These are phyloP conservation scores for Auricularia cornea DNA, from an alignment of 768 basidiomycete genomes.

Conservation along the genomic window DNA sequence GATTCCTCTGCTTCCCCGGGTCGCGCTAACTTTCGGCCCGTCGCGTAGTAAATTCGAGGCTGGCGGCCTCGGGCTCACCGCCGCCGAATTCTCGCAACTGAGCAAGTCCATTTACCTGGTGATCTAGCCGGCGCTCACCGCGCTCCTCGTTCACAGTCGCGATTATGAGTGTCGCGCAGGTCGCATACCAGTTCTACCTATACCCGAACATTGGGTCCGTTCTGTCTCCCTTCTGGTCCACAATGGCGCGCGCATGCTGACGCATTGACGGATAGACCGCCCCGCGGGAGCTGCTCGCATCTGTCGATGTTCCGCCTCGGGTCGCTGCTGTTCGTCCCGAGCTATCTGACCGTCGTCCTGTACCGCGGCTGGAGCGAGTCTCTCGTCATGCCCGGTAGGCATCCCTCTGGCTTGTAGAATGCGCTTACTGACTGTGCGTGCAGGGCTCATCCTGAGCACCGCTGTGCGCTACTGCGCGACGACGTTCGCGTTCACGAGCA, in stretches of 20 bases:
- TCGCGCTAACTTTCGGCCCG: too few relatives aligned
- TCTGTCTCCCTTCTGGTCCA: not conserved
- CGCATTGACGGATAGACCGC: conserved; percentile 51
- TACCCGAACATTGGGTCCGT: conserved; percentile 46
- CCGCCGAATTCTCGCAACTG: conserved; percentile 86
- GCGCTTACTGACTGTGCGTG: not conserved
- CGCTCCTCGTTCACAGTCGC: conserved; percentile 45
- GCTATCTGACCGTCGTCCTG: conserved; percentile 71
- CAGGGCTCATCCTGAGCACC: conserved; percentile 76
- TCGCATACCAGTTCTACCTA: conserved; percentile 83
- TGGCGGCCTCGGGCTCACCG: conserved; percentile 84
- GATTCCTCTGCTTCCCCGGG: too few relatives aligned
- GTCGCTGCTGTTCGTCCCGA: conserved; percentile 77
- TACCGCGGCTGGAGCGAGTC: conserved; percentile 60
- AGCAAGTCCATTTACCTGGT: conserved; percentile 39
- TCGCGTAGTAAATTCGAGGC: conserved; percentile 71
- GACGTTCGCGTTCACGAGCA: conserved; percentile 85
- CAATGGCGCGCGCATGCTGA: too few relatives aligned
- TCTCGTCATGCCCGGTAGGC: conserved; percentile 76
- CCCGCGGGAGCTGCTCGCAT: conserved; percentile 74
- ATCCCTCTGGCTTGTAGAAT: conserved; percentile 2
- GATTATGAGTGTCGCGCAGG: conserved; percentile 89
- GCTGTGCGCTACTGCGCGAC: conserved; percentile 81
- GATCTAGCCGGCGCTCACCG: not conserved
- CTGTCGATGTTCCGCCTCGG: conserved; percentile 87